Evolutionary conservation across 1,284 basidiomycete species (phyloP), one percentile per base, ranked within the genome.

Genomic region (Taiwanofungus camphoratus): DNA sequence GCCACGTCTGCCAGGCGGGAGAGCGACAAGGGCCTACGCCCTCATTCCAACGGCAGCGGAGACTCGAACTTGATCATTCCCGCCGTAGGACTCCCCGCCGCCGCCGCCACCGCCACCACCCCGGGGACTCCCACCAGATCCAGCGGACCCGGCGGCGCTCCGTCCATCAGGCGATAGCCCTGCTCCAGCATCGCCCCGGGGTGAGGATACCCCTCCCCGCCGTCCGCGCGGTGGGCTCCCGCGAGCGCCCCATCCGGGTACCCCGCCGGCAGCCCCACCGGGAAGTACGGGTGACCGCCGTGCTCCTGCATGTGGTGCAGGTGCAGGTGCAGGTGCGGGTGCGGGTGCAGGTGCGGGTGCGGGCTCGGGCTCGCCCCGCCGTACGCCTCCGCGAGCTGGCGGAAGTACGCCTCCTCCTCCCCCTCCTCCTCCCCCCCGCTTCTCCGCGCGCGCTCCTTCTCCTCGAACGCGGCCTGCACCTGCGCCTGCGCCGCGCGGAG

Each of bases 21-120:
- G n/a, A n/a, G n/a, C n/a, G n/a, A n/a, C n/a, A n/a, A n/a, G n/a
- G 15, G 45, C 33, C 44, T 50, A 55, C 40, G 56, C 58, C 54
- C 56, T 61, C 57, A 60, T 58, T 58, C 58, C 59, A 55, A 58
- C 54, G 54, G 56, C 53, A 57, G 56, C 52, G 54, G 57, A 40
- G 59, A 59, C 50, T 57, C 59, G 59, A 58, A 61, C 59, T 54
- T 59, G 52, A 58, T 53, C 56, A 52, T 53, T 46, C 50, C 56
- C 48, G 31, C 47, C 39, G 42, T 41, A 49, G 53, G 52, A 41
- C 50, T 58, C 50, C 31, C 52, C 47, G 43, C 51, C 54, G 26
- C 24, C 41, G 18, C 37, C 39, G 32, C n/a, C n/a, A n/a, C n/a
- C n/a, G n/a, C n/a, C n/a, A n/a, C 24, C 36, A 43, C 50, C 37